These are phyloP conservation scores for Kregervanrija fluxuum DNA, from an alignment of 805 yeast genomes.

Conservation along the genomic window DNA sequence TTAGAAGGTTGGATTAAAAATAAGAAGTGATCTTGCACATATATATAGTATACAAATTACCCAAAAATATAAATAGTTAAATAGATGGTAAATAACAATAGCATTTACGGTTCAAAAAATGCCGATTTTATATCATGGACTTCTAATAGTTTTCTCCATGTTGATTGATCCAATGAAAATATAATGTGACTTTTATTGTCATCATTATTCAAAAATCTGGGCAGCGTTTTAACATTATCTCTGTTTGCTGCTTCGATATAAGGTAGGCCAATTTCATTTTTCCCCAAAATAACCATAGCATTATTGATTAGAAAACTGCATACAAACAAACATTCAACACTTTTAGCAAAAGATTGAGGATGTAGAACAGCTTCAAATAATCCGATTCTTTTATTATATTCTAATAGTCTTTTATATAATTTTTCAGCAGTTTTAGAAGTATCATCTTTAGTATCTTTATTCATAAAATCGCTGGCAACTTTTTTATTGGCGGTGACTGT, in stretches of 20 bases:
- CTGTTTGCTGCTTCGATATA: conserved; percentile 22
- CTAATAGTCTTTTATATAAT: conserved; percentile 31
- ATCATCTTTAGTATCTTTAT: conserved; percentile 40
- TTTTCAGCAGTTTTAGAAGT: conserved; percentile 58
- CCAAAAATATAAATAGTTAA: background rate
- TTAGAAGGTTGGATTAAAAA: conserved; percentile 44
- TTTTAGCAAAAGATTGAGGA: conserved; percentile 68
- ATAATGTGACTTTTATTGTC: conserved; percentile 52
- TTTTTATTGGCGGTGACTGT: conserved; percentile 50
- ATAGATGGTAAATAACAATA: background rate
- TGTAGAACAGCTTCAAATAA: conserved; percentile 64
- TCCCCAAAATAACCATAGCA: conserved; percentile 51
- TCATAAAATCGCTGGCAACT: conserved; percentile 42
- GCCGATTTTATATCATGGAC: conserved; percentile 49
- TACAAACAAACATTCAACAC: conserved; percentile 79
- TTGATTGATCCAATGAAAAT: conserved; percentile 57
- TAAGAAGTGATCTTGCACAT: background rate
- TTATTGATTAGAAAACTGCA: conserved; percentile 75
- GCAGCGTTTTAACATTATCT: conserved; percentile 16
- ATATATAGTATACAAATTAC: conserved; percentile 1
- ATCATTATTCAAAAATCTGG: conserved; percentile 15
- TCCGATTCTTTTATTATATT: conserved; percentile 36
- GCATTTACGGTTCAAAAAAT: conserved; percentile 21
- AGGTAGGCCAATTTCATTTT: conserved; percentile 37
- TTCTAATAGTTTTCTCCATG: conserved; percentile 56